Conservation (phyloP, 1,284 basidiomycete species). For the Moniliophthora roreri region DNA sequence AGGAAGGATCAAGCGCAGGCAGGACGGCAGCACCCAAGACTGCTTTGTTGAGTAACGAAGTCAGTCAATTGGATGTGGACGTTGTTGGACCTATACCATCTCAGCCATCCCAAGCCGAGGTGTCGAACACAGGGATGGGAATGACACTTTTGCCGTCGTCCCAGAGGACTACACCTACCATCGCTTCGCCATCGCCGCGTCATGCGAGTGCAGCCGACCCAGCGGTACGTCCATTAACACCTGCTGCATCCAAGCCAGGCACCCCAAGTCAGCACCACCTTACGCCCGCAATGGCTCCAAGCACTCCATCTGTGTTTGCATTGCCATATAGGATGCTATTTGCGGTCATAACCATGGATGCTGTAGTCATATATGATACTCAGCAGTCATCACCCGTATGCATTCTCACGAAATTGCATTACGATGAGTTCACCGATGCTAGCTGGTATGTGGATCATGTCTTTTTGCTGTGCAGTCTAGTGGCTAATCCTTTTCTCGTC, state of each 20-base stretch:
- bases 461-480: constrained; percentile 3
- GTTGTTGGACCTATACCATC: constrained; percentile 43
- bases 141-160: constrained; percentile 17
- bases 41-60: constrained; percentile 66
- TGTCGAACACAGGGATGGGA: constrained; percentile 6
- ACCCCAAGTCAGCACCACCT: constrained; percentile 38
- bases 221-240: constrained; percentile 47
- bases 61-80: constrained; percentile 65
- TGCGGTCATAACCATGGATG: constrained; percentile 96
- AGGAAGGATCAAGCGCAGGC: constrained; percentile 18
- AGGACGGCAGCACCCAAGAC: constrained; percentile 36
- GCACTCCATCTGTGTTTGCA: constrained; percentile 75
- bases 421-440: constrained; percentile 97
- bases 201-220: constrained; percentile 21
- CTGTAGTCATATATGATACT: constrained; percentile 94
- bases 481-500: constrained; percentile 2
- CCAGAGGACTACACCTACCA: constrained; percentile 21
- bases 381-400: constrained; percentile 94
- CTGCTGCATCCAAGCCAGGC: constrained; percentile 55
- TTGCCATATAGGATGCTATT: constrained; percentile 94
- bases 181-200: constrained; percentile 39
- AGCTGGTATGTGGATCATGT: constrained; percentile 76
- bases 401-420: constrained; percentile 93
- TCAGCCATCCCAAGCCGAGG: constrained; percentile 15
- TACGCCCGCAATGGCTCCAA: constrained; percentile 9